Percentiles rank a stretch among this genome's conserved stretches.
Conservation (phyloP, 768 basidiomycete species). For the Trametes gibbosa region DNA sequence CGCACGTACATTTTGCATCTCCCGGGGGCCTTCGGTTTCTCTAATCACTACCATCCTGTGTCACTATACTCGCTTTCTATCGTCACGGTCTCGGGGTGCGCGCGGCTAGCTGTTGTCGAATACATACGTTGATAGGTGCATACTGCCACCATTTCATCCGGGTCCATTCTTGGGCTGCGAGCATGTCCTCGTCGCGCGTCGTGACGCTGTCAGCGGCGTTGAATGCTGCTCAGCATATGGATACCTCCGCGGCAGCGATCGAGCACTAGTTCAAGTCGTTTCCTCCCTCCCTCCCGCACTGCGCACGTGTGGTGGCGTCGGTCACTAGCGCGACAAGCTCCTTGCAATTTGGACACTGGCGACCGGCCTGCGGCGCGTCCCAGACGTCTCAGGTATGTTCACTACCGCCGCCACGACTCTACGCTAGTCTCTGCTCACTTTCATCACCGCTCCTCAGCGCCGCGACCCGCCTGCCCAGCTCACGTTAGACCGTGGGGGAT, state of each 20-base stretch:
- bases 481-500: background rate
- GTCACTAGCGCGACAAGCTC: constrained; percentile 8
- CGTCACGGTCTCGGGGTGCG: constrained; percentile 13
- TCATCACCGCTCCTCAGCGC: background rate
- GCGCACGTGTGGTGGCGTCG: constrained; percentile 12
- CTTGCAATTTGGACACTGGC: background rate
- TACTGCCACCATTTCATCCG: background rate
- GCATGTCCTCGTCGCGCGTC: background rate
- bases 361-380: too few relatives aligned
- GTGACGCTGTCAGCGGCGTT: background rate
- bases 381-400: background rate
- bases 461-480: background rate
- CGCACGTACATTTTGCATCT: constrained; percentile 13
- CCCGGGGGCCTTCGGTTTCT: constrained; percentile 18
- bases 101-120: constrained; percentile 19
- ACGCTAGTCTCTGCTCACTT: constrained; percentile 7
- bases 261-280: too few relatives aligned
- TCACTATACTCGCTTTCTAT: constrained; percentile 14
- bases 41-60: constrained; percentile 20
- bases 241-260: background rate
- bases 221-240: background rate
- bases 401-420: background rate
- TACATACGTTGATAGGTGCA: constrained; percentile 10
- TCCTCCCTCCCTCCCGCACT: too few relatives aligned
- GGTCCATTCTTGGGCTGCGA: background rate